Conservation (phyloP, 345 rosid genomes). For the Populus tremula region DNA sequence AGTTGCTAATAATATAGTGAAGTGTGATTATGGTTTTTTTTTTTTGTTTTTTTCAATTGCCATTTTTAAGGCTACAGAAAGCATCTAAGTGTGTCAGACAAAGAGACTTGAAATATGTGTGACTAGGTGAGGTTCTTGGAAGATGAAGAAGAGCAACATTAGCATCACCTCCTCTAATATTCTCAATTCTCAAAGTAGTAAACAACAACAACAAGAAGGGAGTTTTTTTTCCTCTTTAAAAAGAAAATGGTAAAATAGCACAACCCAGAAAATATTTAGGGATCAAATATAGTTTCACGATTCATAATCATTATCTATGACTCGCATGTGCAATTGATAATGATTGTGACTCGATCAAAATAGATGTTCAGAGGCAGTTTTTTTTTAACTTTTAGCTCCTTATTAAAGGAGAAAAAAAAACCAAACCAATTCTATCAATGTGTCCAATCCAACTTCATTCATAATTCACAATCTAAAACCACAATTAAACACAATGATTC, state of each 20-base stretch:
- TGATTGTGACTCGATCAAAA: no score
- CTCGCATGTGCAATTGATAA: no score
- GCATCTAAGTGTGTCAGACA: not conserved
- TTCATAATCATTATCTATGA: no score
- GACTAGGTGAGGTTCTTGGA: not conserved
- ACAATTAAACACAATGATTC: no score
- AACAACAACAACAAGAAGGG: conserved; percentile 10
- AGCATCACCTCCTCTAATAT: not conserved
- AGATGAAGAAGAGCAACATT: not conserved
- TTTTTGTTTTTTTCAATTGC: not conserved
- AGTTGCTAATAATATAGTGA: not conserved
- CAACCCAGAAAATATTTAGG: no score
- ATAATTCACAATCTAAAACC: no score
- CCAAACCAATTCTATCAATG: no score
- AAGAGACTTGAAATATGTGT: not conserved
- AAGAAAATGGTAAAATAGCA: no score
- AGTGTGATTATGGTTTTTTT: not conserved
- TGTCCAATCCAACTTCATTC: no score
- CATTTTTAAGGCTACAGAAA: not conserved
- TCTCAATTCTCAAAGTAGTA: not conserved
- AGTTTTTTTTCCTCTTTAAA: no score
- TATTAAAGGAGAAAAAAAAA: no score
- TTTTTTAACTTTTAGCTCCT: accelerated
- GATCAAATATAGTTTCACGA: no score
- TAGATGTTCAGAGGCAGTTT: accelerated